These are phyloP conservation scores for Sesbania bispinosa DNA, from an alignment of 306 rosid genomes.

Conservation along the genomic window DNA sequence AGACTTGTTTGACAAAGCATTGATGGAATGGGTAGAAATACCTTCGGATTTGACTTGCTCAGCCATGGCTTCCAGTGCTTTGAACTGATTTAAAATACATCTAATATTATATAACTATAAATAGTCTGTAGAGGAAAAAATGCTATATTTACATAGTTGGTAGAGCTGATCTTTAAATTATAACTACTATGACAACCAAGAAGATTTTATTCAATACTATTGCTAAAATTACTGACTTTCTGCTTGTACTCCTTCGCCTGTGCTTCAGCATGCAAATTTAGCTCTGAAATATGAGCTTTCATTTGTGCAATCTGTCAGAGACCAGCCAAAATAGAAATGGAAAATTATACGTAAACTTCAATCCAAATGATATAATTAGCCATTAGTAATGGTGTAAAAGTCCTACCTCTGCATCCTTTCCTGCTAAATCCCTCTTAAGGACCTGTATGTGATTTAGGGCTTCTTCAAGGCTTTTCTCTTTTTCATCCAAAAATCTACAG, in stretches of 20 bases:
- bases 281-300: slow-evolving; percentile 75
- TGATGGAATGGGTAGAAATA: slow-evolving; percentile 41
- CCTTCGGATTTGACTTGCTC: slow-evolving; percentile 79
- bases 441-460: slow-evolving; percentile 35
- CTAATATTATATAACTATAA: slow-evolving; percentile 2
- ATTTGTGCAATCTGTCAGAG: slow-evolving; percentile 59
- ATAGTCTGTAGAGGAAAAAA: not conserved
- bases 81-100: slow-evolving; percentile 56
- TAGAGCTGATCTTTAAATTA: not conserved
- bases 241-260: slow-evolving; percentile 91
- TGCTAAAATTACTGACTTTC: slow-evolving; percentile 45
- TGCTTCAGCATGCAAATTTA: slow-evolving; percentile 92
- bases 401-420: slow-evolving; percentile 73
- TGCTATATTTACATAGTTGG: not conserved
- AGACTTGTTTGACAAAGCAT: slow-evolving; percentile 64
- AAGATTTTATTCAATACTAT: slow-evolving; percentile 11
- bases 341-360: slow-evolving; percentile 16
- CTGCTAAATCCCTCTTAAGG: slow-evolving; percentile 60
- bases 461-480: slow-evolving; percentile 61
- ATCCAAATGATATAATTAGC: not conserved
- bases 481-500: slow-evolving; percentile 63
- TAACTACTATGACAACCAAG: not conserved
- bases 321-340: slow-evolving; percentile 8
- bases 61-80: slow-evolving; percentile 87
- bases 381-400: too few species aligned